These are phyloP conservation scores for Acer saccharum DNA, from an alignment of 345 rosid genomes.

Conservation along the genomic window DNA sequence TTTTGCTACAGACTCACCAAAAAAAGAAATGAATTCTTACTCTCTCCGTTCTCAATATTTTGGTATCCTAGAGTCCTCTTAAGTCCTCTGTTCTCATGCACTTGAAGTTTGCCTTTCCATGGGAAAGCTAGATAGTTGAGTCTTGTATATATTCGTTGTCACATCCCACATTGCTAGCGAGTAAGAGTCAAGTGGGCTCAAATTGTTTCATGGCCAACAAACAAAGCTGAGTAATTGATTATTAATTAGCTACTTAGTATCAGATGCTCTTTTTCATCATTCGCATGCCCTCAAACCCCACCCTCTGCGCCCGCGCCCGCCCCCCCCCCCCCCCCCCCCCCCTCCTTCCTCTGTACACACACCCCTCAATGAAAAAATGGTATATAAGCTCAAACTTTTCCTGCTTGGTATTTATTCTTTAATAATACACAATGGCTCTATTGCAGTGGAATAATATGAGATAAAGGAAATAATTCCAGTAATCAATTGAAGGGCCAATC, in stretches of 20 bases:
- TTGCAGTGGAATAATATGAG: not conserved
- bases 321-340: not conserved
- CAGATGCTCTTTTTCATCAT: not conserved
- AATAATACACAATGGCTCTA: not conserved
- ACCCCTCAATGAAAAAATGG: too few relatives aligned
- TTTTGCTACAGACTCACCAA: not conserved
- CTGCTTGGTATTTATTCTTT: not conserved
- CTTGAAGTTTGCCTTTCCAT: not conserved
- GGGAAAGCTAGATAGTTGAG: not conserved
- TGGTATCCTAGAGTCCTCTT: not conserved
- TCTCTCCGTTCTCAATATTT: not conserved
- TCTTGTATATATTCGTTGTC: not conserved
- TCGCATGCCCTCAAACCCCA: not conserved
- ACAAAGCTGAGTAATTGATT: not conserved
- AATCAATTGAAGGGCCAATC: constrained; percentile 4
- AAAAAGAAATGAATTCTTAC: not conserved
- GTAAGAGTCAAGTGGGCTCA: not conserved
- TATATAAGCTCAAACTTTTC: too few relatives aligned
- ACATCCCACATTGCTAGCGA: not conserved
- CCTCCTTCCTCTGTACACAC: not conserved
- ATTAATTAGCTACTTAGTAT: not conserved
- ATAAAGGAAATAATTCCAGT: not conserved
- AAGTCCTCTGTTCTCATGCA: not conserved
- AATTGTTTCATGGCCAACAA: not conserved
- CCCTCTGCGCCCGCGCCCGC: too few relatives aligned